phyloP scores from a whole-genome alignment of 805 yeast species.

The Wickerhamiella kurtzmanii region DNA sequence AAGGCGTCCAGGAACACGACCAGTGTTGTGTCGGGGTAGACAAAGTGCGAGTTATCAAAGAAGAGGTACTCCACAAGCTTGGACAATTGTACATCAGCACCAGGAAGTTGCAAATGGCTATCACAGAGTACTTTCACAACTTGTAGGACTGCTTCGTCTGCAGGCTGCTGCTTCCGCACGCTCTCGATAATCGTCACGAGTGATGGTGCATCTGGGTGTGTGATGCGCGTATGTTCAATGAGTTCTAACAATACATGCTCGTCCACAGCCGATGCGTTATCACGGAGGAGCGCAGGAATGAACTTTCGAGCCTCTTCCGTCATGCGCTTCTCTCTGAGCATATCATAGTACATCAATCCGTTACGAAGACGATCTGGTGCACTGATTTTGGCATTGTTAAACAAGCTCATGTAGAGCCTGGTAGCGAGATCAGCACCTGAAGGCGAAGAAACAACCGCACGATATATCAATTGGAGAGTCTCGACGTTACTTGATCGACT shows the following conservation, averaged over 20 bases:
- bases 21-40: slow-evolving; percentile 6
- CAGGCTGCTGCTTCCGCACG: background rate
- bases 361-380: slow-evolving; percentile 11
- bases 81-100: background rate
- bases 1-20: slow-evolving; percentile 16
- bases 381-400: slow-evolving; percentile 11
- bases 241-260: slow-evolving; percentile 6
- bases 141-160: slow-evolving; percentile 1
- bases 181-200: slow-evolving; percentile 4
- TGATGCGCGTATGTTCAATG: slow-evolving; percentile 3
- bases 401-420: slow-evolving; percentile 16
- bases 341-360: slow-evolving; percentile 16
- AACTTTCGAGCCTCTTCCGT: slow-evolving; percentile 15
- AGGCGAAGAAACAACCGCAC: slow-evolving; percentile 7
- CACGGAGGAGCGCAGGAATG: slow-evolving; percentile 12
- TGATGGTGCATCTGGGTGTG: slow-evolving; percentile 5
- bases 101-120: background rate
- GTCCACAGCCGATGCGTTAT: slow-evolving; percentile 6
- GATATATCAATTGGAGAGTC: slow-evolving; percentile 12
- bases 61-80: slow-evolving; percentile 8
- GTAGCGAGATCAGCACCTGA: slow-evolving; percentile 13
- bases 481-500: background rate
- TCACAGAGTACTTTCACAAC: slow-evolving; percentile 4
- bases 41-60: slow-evolving; percentile 12
- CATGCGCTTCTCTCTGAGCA: slow-evolving; percentile 14